Evolutionary conservation across 1,284 basidiomycete species (phyloP).

Genomic region (Serendipita sp.): DNA sequence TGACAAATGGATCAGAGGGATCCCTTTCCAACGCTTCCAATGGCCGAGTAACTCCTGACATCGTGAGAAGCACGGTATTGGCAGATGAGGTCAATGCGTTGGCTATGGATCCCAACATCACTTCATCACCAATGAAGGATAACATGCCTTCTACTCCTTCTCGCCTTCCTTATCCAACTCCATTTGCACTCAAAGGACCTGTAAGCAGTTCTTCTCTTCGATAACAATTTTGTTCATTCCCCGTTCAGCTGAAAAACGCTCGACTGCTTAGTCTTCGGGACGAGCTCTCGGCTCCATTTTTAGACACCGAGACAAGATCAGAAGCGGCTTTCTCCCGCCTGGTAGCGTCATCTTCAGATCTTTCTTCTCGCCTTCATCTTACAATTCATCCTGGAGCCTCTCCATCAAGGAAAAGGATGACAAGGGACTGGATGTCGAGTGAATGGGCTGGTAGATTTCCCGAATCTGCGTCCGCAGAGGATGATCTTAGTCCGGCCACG

Average conservation of each 20-base stretch:
- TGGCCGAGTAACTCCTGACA: neutral
- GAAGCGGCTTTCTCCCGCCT: slow-evolving; percentile 1
- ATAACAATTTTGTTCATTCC: neutral
- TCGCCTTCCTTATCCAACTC: neutral
- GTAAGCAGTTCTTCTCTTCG: neutral
- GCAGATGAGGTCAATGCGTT: neutral
- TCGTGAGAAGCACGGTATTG: neutral
- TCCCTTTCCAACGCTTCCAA: neutral
- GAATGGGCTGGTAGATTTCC: neutral
- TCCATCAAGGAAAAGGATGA: neutral
- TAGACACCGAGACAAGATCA: neutral
- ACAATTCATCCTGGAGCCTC: neutral
- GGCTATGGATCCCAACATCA: neutral
- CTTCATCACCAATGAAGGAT: neutral
- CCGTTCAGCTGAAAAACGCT: neutral
- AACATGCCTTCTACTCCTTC: neutral
- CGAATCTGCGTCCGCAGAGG: neutral
- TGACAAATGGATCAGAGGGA: neutral
- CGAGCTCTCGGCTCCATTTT: neutral
- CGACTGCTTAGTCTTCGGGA: neutral
- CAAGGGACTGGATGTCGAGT: neutral
- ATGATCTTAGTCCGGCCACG: neutral
- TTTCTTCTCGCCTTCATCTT: neutral
- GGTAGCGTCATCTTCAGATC: neutral
- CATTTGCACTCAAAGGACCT: neutral